phyloP scores from a whole-genome alignment of 208 protist genomes.

The Phytomonas sp. region DNA sequence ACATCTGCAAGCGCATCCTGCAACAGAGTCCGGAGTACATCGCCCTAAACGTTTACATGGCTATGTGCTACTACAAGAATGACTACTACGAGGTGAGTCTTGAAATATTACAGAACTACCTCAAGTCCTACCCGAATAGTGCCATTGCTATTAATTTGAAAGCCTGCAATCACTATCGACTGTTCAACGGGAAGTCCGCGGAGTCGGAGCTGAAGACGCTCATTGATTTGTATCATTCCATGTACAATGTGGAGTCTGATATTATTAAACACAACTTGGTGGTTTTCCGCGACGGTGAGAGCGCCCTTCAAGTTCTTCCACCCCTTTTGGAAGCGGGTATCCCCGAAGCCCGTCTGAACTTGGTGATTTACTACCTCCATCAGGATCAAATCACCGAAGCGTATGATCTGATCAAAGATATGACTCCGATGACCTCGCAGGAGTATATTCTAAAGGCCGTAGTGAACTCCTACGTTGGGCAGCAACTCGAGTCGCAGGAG shows the following conservation, averaged over 20 bases:
- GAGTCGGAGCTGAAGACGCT: conserved; percentile 90
- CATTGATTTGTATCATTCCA: conserved; percentile 82
- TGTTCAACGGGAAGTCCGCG: conserved; percentile 92
- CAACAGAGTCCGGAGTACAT: conserved; percentile 90
- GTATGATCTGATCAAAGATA: conserved; percentile 92
- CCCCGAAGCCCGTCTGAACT: conserved; percentile 94
- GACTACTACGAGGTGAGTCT: conserved; percentile 95
- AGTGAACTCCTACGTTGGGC: conserved; percentile 88
- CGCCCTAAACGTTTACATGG: conserved; percentile 95
- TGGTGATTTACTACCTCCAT: conserved; percentile 94
- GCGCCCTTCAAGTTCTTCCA: conserved; percentile 93
- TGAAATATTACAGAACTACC: conserved; percentile 87
- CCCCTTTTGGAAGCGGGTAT: conserved; percentile 88
- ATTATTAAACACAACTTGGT: conserved; percentile 96
- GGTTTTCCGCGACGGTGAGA: conserved; percentile 94
- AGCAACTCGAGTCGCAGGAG: conserved; percentile 85
- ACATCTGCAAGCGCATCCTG: conserved; percentile 96
- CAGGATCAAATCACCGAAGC: conserved; percentile 93
- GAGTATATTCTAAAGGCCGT: conserved; percentile 96
- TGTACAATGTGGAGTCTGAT: conserved; percentile 88
- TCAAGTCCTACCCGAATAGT: conserved; percentile 88
- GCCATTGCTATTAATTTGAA: conserved; percentile 96
- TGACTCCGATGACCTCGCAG: conserved; percentile 87
- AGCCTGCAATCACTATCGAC: conserved; percentile 93
- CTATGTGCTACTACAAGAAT: conserved; percentile 98